Percentiles rank a stretch among this genome's conserved stretches.
Evolutionary conservation across 768 basidiomycete genomes (phyloP).

Genomic region (Lyophyllum atratum): DNA sequence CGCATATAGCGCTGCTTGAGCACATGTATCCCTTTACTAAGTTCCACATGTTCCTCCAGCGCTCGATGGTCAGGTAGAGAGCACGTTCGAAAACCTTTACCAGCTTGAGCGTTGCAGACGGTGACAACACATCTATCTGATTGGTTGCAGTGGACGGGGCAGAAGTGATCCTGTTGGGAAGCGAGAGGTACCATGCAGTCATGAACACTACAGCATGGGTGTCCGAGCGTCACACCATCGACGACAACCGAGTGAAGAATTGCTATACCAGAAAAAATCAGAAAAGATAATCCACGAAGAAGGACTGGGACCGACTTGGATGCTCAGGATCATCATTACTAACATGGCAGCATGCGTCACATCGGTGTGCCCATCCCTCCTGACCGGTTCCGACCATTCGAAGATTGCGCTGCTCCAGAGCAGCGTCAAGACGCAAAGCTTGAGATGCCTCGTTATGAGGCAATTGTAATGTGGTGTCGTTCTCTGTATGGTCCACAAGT

Average conservation of each 20-base stretch:
- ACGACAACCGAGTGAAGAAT: constrained; percentile 12
- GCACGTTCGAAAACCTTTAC: constrained; percentile 23
- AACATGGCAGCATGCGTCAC: constrained; percentile 14
- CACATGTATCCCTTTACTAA: constrained; percentile 25
- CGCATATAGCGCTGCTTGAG: constrained; percentile 11
- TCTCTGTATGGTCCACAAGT: not conserved
- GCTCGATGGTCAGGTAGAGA: constrained; percentile 18
- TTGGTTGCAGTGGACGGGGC: constrained; percentile 17
- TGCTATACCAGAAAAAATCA: not conserved
- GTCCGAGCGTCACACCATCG: constrained; percentile 29
- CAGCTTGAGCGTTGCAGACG: constrained; percentile 13
- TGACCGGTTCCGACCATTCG: constrained; percentile 20
- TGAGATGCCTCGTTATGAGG: not conserved
- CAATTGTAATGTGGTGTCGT: not conserved
- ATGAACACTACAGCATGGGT: constrained; percentile 29
- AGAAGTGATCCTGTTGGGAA: constrained; percentile 21
- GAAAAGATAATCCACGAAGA: no score
- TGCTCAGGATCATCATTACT: not conserved
- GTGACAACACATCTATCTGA: constrained; percentile 20
- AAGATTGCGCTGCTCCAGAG: constrained; percentile 13
- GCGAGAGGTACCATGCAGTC: constrained; percentile 24
- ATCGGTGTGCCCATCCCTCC: constrained; percentile 21
- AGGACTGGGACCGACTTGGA: not conserved
- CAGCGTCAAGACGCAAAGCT: constrained; percentile 5
- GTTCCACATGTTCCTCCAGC: constrained; percentile 22